Evolutionary conservation across 2,329 filamentous ascomycete genomes (phyloP).

Genomic region (Ophiocordyceps camponoti-leonardi): DNA sequence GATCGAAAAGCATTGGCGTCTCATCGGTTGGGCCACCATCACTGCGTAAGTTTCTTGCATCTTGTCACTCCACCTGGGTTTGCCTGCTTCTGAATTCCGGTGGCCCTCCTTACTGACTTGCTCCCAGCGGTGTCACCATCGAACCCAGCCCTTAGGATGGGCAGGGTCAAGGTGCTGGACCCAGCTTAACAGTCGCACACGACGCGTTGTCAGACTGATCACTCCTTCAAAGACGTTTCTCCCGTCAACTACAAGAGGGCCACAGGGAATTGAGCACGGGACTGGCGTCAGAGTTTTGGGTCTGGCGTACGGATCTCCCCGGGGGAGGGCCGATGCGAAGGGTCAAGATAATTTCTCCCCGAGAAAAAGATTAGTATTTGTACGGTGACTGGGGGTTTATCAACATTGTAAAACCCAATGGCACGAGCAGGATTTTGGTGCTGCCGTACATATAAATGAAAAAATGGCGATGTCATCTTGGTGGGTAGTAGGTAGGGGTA

Average conservation of each 20-base stretch:
- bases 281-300: not conserved
- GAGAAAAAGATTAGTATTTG: not conserved
- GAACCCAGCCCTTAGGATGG: conserved; percentile 28
- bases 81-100: not conserved
- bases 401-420: too few species aligned
- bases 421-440: too few species aligned
- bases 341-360: not conserved
- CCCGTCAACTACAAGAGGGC: not conserved
- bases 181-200: not conserved
- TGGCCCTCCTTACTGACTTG: conserved; percentile 1
- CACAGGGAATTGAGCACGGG: conserved; percentile 1
- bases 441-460: not conserved
- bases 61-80: too few species aligned
- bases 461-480: not conserved
- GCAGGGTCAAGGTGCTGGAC: not conserved
- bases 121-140: conserved; percentile 32
- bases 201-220: not conserved
- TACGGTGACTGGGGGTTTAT: not conserved
- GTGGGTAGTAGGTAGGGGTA: not conserved
- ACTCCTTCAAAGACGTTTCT: not conserved
- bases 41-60: conserved; percentile 35
- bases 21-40: conserved; percentile 82
- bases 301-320: not conserved
- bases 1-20: conserved; percentile 98
- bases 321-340: not conserved